Percentiles rank a stretch among this genome's conserved stretches.
phyloP scores from a whole-genome alignment of 352 stramenopile species.

The Pythium brassicae region DNA sequence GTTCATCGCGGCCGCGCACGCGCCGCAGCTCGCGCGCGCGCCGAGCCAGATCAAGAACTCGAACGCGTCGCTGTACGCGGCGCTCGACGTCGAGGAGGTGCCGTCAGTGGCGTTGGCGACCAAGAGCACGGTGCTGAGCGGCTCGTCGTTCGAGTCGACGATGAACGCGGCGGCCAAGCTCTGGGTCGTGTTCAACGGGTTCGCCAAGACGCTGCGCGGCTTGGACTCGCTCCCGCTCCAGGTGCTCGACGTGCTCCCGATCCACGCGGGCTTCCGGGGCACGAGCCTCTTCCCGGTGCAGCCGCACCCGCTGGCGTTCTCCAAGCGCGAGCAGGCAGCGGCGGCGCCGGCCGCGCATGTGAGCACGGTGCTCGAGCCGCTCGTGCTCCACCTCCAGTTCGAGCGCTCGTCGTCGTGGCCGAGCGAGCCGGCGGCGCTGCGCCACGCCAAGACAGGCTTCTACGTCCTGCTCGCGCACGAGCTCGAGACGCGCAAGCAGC shows the following conservation, averaged over 20 bases:
- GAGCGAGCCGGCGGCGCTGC: slow-evolving; percentile 70
- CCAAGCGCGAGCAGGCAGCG: slow-evolving; percentile 58
- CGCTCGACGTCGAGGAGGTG: slow-evolving; percentile 57
- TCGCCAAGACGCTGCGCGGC: slow-evolving; percentile 70
- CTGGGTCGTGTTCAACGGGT: slow-evolving; percentile 77
- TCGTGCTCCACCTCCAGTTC: slow-evolving; percentile 75
- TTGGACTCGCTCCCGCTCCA: slow-evolving; percentile 83
- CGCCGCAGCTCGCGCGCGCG: slow-evolving; percentile 35
- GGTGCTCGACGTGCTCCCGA: slow-evolving; percentile 74
- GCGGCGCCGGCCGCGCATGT: slow-evolving; percentile 53
- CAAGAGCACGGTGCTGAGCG: slow-evolving; percentile 26
- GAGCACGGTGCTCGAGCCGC: slow-evolving; percentile 69
- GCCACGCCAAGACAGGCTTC: slow-evolving; percentile 85
- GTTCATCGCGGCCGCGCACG: slow-evolving; percentile 68
- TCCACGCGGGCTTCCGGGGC: slow-evolving; percentile 82
- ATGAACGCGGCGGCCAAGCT: slow-evolving; percentile 76
- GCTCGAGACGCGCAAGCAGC: slow-evolving; percentile 49
- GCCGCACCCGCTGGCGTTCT: slow-evolving; percentile 83
- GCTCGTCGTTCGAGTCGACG: slow-evolving; percentile 57
- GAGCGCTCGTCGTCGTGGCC: slow-evolving; percentile 86
- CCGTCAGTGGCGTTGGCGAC: slow-evolving; percentile 25
- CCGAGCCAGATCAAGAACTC: slow-evolving; percentile 65
- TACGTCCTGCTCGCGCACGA: slow-evolving; percentile 87
- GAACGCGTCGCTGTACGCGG: slow-evolving; percentile 62
- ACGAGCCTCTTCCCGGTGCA: slow-evolving; percentile 80